These are phyloP conservation scores for Schwanniomyces etchellsii DNA, from an alignment of 1,139 yeast genomes.

Conservation along the genomic window DNA sequence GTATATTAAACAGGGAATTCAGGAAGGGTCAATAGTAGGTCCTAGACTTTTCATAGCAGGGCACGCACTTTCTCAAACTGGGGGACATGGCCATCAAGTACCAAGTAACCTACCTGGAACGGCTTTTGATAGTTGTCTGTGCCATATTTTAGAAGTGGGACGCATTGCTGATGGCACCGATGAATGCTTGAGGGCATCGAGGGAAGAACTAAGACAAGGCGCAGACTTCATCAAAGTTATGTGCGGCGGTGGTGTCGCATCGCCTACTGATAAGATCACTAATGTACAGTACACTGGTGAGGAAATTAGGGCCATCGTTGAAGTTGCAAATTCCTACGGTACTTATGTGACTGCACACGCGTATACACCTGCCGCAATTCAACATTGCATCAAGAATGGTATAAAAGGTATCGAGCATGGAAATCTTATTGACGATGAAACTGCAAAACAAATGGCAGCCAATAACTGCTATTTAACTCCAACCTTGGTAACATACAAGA, in stretches of 20 bases:
- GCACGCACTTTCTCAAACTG: constrained; percentile 17
- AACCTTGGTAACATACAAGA: constrained; percentile 17
- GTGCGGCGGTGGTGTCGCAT: constrained; percentile 10
- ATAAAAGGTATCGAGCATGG: constrained; percentile 20
- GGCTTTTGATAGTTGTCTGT: constrained; percentile 12
- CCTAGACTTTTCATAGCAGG: constrained; percentile 16
- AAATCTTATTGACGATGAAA: constrained; percentile 14
- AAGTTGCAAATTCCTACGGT: constrained; percentile 14
- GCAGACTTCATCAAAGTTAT: constrained; percentile 13
- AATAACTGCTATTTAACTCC: constrained; percentile 16
- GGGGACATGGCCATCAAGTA: constrained; percentile 18
- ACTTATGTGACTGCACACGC: constrained; percentile 20
- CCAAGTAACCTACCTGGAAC: constrained; percentile 12
- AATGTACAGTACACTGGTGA: constrained; percentile 16
- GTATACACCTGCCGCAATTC: constrained; percentile 14
- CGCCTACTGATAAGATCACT: constrained; percentile 9
- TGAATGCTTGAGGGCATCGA: constrained; percentile 13
- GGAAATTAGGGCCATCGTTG: constrained; percentile 16
- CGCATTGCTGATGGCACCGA: constrained; percentile 16
- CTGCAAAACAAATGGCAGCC: constrained; percentile 14
- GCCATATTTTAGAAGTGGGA: constrained; percentile 13
- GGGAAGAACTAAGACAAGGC: constrained; percentile 16
- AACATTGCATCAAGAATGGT: constrained; percentile 14
- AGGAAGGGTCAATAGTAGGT: constrained; percentile 15
- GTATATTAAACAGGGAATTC: constrained; percentile 11